A percentile compares a stretch with the other conserved stretches of the same genome.
Evolutionary conservation across 176 grass and related monocot species (phyloP).

Genomic region (Typha latifolia): DNA sequence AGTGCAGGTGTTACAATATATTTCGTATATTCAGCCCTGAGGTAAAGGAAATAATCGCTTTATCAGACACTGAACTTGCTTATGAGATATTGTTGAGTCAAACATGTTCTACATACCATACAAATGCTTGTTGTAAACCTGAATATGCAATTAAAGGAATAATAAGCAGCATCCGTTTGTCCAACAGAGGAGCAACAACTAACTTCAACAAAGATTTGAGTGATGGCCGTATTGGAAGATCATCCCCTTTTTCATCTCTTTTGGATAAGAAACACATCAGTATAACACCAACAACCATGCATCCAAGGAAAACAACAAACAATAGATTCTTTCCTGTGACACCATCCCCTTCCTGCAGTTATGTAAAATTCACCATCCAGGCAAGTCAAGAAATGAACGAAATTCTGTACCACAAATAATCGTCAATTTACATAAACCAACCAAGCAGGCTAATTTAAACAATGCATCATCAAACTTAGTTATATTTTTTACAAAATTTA

Average conservation of each 20-base stretch:
- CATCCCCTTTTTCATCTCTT: conserved; percentile 56
- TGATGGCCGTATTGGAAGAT: conserved; percentile 34
- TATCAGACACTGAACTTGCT: neutral
- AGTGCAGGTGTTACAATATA: conserved; percentile 88
- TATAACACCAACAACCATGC: conserved; percentile 78
- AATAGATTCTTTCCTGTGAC: conserved; percentile 69
- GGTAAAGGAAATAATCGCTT: neutral
- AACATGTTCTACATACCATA: conserved; percentile 50
- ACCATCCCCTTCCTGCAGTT: conserved; percentile 52
- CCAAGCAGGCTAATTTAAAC: too few relatives aligned
- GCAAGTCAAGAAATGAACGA: neutral
- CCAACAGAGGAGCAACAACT: conserved; percentile 61
- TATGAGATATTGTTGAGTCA: neutral
- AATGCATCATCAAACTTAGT: too few relatives aligned
- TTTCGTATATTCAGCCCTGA: conserved; percentile 91
- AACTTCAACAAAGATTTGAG: conserved; percentile 55
- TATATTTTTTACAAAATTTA: too few relatives aligned
- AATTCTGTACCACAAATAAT: too few relatives aligned
- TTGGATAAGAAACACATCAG: conserved; percentile 85
- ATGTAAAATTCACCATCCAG: conserved; percentile 7
- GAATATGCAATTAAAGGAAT: conserved; percentile 91
- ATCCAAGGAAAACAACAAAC: conserved; percentile 83
- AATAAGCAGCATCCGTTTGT: conserved; percentile 73
- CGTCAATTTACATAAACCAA: too few relatives aligned
- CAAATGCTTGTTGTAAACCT: conserved; percentile 94